phyloP scores from a whole-genome alignment of 805 yeast species.

The Komagataella pseudopastoris region DNA sequence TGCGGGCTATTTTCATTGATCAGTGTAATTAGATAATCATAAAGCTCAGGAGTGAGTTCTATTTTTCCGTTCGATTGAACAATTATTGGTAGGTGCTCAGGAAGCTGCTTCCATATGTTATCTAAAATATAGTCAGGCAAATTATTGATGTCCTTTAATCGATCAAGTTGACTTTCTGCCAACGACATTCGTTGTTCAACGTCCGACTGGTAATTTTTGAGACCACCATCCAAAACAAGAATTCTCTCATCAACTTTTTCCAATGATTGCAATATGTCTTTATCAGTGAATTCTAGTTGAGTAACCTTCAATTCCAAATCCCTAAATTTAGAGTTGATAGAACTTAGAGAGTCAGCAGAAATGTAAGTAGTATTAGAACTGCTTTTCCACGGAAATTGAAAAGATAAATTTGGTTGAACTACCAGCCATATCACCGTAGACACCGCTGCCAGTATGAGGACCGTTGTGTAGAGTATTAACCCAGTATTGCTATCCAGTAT shows the following conservation, averaged over 20 bases:
- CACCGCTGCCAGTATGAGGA: neutral
- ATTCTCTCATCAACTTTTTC: neutral
- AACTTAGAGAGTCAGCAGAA: neutral
- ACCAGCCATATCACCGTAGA: neutral
- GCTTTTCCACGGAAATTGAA: neutral
- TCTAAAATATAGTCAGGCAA: neutral
- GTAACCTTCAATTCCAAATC: neutral
- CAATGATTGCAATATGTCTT: neutral
- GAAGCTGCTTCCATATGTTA: neutral
- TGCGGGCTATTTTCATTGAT: neutral
- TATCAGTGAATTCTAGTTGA: neutral
- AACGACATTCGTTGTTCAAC: neutral
- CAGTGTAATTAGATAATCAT: neutral
- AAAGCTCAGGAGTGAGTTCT: neutral
- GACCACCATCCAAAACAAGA: neutral
- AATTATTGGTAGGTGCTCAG: neutral
- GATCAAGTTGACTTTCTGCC: neutral
- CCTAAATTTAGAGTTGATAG: neutral
- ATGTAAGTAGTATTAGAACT: neutral
- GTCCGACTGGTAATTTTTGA: neutral
- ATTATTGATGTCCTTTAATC: neutral
- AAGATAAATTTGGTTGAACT: neutral
- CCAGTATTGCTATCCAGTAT: neutral
- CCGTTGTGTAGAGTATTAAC: neutral
- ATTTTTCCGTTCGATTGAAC: neutral